phyloP scores from a whole-genome alignment of 345 rosid species.

The Aegle marmelos region DNA sequence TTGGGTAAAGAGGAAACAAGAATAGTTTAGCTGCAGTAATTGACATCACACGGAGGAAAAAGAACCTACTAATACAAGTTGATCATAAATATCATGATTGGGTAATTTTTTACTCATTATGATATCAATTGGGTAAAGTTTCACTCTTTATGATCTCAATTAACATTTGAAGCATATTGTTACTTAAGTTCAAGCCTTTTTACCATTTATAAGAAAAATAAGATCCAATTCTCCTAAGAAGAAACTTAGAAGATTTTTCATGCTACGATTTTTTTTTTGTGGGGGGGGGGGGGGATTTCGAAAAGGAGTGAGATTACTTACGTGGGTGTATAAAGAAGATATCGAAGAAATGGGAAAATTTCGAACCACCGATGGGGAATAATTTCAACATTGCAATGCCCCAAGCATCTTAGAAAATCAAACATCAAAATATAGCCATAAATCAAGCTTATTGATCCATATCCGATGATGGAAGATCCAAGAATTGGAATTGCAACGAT shows the following conservation, averaged over 20 bases:
- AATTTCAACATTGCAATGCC: slow-evolving; percentile 80
- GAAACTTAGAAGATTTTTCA: neutral
- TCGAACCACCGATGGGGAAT: slow-evolving; percentile 57
- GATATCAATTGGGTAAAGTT: neutral
- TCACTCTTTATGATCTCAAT: neutral
- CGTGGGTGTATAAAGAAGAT: slow-evolving; percentile 87
- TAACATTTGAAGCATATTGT: neutral
- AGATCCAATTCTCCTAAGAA: neutral
- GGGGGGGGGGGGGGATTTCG: neutral
- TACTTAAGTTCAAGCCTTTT: neutral
- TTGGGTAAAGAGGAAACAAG: neutral
- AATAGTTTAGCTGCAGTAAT: neutral
- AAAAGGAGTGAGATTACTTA: slow-evolving; percentile 27
- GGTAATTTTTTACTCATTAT: neutral
- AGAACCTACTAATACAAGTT: neutral
- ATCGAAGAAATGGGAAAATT: slow-evolving; percentile 58
- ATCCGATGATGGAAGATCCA: slow-evolving; percentile 59
- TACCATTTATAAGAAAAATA: neutral
- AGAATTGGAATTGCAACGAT: slow-evolving; percentile 68
- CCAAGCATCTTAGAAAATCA: slow-evolving; percentile 80
- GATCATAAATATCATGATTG: neutral
- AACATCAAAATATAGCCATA: slow-evolving; percentile 59
- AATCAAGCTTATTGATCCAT: slow-evolving; percentile 56
- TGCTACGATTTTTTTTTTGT: neutral
- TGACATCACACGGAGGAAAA: neutral